These are phyloP conservation scores for Aspergillus bridgeri DNA, from an alignment of 495 filamentous ascomycete genomes.

Conservation along the genomic window DNA sequence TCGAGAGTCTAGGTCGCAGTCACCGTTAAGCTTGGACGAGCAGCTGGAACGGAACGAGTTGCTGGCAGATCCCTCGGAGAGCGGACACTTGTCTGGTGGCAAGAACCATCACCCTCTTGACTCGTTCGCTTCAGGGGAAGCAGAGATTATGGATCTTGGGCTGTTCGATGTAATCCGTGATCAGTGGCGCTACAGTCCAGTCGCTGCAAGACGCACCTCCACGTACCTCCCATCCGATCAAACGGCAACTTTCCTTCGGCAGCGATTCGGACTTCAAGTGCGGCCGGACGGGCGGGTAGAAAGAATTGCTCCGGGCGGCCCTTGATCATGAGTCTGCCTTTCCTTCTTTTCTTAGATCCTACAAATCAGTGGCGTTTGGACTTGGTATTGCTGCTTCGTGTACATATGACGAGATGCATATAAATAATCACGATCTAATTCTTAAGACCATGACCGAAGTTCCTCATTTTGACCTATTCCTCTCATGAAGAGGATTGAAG, in stretches of 20 bases:
- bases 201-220: slow-evolving; percentile 22
- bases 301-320: slow-evolving; percentile 24
- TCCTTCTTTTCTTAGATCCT: neutral
- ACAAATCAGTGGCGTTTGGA: neutral
- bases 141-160: slow-evolving; percentile 65
- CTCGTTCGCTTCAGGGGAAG: slow-evolving; percentile 63
- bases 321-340: neutral
- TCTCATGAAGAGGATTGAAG: slow-evolving; percentile 1
- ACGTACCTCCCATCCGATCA: slow-evolving; percentile 34
- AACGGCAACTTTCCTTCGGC: slow-evolving; percentile 42
- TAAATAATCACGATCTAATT: neutral
- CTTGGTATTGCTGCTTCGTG: neutral
- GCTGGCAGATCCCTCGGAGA: slow-evolving; percentile 41
- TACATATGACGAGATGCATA: slow-evolving; percentile 7
- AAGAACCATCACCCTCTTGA: slow-evolving; percentile 51
- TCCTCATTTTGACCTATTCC: slow-evolving; percentile 2
- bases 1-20: neutral
- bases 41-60: slow-evolving; percentile 45
- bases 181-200: slow-evolving; percentile 51
- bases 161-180: slow-evolving; percentile 62
- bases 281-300: slow-evolving; percentile 38
- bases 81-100: slow-evolving; percentile 22
- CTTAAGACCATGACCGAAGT: too few relatives aligned
- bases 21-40: slow-evolving; percentile 26
- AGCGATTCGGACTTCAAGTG: slow-evolving; percentile 42